Percentiles rank a stretch among this genome's conserved stretches.
Evolutionary conservation across 2,329 filamentous ascomycete genomes (phyloP).

Genomic region (Apiospora hydei): DNA sequence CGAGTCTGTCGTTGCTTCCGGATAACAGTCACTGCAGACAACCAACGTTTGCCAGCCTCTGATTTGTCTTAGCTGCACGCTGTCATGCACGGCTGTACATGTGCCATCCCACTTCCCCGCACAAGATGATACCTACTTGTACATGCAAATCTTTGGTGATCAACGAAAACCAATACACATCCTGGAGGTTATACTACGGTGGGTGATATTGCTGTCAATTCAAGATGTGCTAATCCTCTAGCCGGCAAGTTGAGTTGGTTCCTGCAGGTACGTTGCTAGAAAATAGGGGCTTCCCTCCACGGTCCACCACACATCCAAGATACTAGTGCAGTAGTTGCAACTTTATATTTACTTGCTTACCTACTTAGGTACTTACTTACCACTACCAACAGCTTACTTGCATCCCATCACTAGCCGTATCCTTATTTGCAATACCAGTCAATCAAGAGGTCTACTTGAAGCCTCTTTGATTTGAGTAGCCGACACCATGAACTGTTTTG

Average conservation of each 20-base stretch:
- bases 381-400: too few relatives aligned
- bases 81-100: not conserved
- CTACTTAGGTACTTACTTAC: not conserved
- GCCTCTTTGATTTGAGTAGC: not conserved
- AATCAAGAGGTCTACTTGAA: too few relatives aligned
- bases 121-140: not conserved
- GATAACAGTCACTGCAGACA: not conserved
- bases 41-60: not conserved
- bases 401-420: too few relatives aligned
- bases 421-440: too few relatives aligned
- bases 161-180: not conserved
- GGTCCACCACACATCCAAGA: not conserved
- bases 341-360: not conserved
- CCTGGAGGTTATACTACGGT: not conserved
- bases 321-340: not conserved
- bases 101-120: slow-evolving; percentile 13
- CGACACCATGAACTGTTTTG: not conserved
- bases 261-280: not conserved
- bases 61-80: slow-evolving; percentile 2
- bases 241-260: not conserved
- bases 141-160: not conserved
- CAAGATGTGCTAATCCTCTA: not conserved
- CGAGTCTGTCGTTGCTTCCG: not conserved
- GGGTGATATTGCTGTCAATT: not conserved
- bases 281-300: not conserved